A percentile compares a stretch with the other conserved stretches of the same genome.
Evolutionary conservation across 306 rosid genomes (phyloP).

Genomic region (Trifolium fragiferum): DNA sequence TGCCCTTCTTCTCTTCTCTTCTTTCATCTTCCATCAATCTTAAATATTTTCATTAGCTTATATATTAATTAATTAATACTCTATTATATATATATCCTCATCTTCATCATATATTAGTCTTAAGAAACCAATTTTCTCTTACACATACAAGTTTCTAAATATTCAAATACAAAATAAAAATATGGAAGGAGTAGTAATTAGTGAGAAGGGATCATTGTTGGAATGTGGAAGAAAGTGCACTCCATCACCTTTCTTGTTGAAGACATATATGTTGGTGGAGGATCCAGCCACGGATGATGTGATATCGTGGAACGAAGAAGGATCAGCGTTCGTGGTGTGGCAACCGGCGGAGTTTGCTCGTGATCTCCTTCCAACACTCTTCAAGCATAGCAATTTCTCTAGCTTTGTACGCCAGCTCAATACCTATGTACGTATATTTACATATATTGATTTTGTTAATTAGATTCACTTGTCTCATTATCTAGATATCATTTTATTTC

Average conservation of each 20-base stretch:
- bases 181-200: slow-evolving; percentile 46
- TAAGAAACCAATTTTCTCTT: neutral
- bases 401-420: slow-evolving; percentile 97
- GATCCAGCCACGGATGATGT: slow-evolving; percentile 74
- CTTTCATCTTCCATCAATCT: slow-evolving; percentile 10
- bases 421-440: slow-evolving; percentile 73
- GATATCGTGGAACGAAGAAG: slow-evolving; percentile 78
- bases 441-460: neutral
- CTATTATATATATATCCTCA: neutral
- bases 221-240: slow-evolving; percentile 71
- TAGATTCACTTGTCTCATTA: neutral
- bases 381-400: slow-evolving; percentile 97
- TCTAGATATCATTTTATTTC: neutral
- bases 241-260: slow-evolving; percentile 89
- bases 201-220: slow-evolving; percentile 52
- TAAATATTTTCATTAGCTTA: neutral
- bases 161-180: neutral
- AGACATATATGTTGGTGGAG: slow-evolving; percentile 84
- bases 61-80: neutral
- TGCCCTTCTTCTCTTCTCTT: slow-evolving; percentile 93
- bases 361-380: slow-evolving; percentile 93
- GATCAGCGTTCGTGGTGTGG: slow-evolving; percentile 92
- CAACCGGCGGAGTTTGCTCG: slow-evolving; percentile 88
- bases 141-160: neutral
- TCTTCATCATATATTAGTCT: slow-evolving; percentile 20